Base-by-base conservation (phyloP, 2,329 filamentous ascomycete species). In the Aureobasidium uvarum region DNA sequence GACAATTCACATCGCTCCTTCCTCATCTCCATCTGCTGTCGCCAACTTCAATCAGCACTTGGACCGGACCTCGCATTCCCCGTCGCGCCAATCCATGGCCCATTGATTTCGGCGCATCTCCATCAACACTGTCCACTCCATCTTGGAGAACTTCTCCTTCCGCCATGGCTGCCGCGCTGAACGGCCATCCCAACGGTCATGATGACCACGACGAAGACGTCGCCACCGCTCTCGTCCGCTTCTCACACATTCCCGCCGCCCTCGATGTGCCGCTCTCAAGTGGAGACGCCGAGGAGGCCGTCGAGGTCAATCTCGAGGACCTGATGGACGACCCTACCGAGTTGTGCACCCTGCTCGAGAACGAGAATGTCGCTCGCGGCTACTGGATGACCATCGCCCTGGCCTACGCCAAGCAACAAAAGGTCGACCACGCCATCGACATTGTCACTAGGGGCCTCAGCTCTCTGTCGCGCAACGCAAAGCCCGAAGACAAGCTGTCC, bases 311-410 rank as follows among this genome's bases (percentile, higher is more conserved):
- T 74, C 86, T 98, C 63, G 89, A 93, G 74, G 91, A 94, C 69
- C 87, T 97, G 45, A 86, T 93, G 67, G 95, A 98, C 76, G 95
- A 98, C 74, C 91, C 92, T 23, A 96, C 91, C 54, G 95, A 99
- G 80, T 85, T 99, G 5, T 99, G 95, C 77, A 95, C 91, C 36
- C 84, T 99, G 59, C 87, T 99, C 69, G 94, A 99, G 79, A 96
- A 95, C 74, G 96, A 99, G 77, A 88, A 89, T 73, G 93, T 92
- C 18, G 89, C 91, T 43, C 92, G 94, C 72, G 91, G 89, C 62
- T 96, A 96, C 71, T 99, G 96, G 96, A 94, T 99, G 83, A 94
- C 92, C n/a, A 95, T 98, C 70, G 91, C 96, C 48, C 84, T 98
- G 66, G 94, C 94, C 55, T 99, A 99, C 74, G 94, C 95, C 46